phyloP scores from a whole-genome alignment of 2,329 filamentous ascomycete genomes.

The Bipolaris victoriae region DNA sequence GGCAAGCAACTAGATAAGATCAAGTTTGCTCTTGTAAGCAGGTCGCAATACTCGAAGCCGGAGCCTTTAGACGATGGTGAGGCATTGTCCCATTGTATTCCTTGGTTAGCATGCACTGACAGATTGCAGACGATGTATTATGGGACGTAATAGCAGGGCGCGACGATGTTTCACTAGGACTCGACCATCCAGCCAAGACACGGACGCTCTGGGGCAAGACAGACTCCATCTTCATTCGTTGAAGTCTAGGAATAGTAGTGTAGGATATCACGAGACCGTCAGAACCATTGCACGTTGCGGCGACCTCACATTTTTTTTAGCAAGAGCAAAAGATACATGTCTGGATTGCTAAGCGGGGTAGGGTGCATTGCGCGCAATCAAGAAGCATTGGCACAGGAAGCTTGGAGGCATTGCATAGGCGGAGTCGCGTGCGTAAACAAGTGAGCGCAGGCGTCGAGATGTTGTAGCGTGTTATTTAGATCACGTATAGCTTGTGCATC shows the following conservation, averaged over 20 bases:
- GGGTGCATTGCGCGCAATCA: constrained; percentile 1
- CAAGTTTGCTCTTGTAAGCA: constrained; percentile 82
- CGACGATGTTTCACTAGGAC: constrained; percentile 54
- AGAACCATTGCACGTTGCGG: not conserved
- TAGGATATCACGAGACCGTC: constrained; percentile 28
- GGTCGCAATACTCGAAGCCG: constrained; percentile 72
- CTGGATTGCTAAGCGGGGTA: constrained; percentile 13
- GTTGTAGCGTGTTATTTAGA: constrained; percentile 7
- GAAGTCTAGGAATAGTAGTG: constrained; percentile 22
- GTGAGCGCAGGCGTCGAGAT: constrained; percentile 6
- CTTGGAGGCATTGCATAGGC: constrained; percentile 15
- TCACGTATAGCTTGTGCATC: constrained; percentile 7
- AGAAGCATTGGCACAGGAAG: constrained; percentile 14
- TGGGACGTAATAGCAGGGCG: constrained; percentile 50
- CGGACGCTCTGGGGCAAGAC: constrained; percentile 65
- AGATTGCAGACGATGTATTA: constrained; percentile 52
- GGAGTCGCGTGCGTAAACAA: constrained; percentile 11
- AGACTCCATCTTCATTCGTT: constrained; percentile 69
- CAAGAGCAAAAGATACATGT: constrained; percentile 1
- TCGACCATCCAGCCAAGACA: constrained; percentile 69
- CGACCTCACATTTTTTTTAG: constrained; percentile 7
- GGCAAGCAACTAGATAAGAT: constrained; percentile 99
- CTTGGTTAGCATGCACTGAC: constrained; percentile 15
- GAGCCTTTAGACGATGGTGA: constrained; percentile 87
- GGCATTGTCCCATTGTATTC: constrained; percentile 38